These are phyloP conservation scores for Penstemon newberryi DNA, from an alignment of 257 asterid genomes.

Conservation along the genomic window DNA sequence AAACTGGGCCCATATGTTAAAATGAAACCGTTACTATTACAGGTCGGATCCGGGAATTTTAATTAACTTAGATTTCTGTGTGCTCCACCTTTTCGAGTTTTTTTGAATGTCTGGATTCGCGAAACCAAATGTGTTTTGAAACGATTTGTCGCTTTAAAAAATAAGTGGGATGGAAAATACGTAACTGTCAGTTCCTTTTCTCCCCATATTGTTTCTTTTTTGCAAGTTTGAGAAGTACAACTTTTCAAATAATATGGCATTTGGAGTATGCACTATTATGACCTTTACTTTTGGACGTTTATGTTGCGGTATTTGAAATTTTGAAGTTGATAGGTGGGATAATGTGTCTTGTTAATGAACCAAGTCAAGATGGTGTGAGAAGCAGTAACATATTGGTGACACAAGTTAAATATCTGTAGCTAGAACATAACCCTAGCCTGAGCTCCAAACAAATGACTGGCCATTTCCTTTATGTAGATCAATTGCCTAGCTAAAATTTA, in stretches of 20 bases:
- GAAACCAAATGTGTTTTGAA: constrained; percentile 5
- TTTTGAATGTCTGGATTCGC: constrained; percentile 6
- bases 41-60: constrained; percentile 17
- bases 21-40: constrained; percentile 26
- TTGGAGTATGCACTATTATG: background rate
- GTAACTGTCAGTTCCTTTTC: too few species aligned
- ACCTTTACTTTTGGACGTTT: background rate
- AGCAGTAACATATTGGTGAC: background rate
- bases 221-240: background rate
- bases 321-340: background rate
- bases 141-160: constrained; percentile 19
- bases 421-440: background rate
- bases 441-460: background rate
- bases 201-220: too few species aligned
- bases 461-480: constrained; percentile 17
- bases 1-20: constrained; percentile 23
- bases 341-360: background rate
- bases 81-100: constrained; percentile 3
- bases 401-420: background rate
- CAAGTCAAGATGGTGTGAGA: background rate
- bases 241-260: constrained; percentile 1
- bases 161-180: background rate
- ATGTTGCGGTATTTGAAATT: background rate
- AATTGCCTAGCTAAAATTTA: constrained; percentile 16
- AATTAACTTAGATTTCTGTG: background rate